These are phyloP conservation scores for Selenicereus undatus DNA, from an alignment of 148 eudicot genomes.

Conservation along the genomic window DNA sequence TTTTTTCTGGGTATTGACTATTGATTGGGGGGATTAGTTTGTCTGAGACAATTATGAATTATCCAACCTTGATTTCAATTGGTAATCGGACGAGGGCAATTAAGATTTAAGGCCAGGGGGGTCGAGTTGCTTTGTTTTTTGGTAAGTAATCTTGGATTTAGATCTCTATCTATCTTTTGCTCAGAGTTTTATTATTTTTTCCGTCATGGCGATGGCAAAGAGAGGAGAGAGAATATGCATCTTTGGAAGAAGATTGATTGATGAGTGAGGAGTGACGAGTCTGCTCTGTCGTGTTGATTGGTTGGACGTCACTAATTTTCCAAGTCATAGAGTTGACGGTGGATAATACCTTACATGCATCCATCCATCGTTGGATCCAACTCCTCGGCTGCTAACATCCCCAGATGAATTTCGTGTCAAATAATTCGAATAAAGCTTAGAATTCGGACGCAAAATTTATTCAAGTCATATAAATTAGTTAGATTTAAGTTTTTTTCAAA, in stretches of 20 bases:
- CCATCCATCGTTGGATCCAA: too few relatives aligned
- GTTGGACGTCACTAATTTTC: slow-evolving; percentile 5
- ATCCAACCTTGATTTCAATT: background rate
- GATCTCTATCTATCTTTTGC: background rate
- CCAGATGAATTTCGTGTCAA: too few relatives aligned
- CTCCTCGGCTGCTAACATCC: background rate
- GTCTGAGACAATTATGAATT: background rate
- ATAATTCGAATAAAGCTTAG: too few relatives aligned
- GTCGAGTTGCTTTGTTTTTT: background rate
- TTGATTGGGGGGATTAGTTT: background rate
- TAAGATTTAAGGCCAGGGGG: background rate
- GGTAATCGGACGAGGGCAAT: background rate
- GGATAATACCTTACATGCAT: background rate
- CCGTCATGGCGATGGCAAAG: background rate
- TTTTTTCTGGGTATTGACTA: background rate
- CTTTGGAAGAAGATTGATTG: background rate
- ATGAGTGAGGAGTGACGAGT: background rate
- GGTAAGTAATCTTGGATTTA: background rate
- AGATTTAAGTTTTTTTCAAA: too few relatives aligned
- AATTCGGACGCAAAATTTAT: too few relatives aligned
- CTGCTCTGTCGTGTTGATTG: background rate
- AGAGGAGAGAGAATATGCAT: background rate
- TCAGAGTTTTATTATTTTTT: background rate
- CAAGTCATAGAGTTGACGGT: background rate
- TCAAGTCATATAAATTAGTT: too few relatives aligned